Conservation (phyloP, 129 eudicot genomes). For the sunflower (Helianthus annuus) region HanXRQr2.0-SUNRISE NC_035433.2:69937973-69938472, state of each 20-base stretch:
- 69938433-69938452: constrained; percentile 65
- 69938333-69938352: constrained; percentile 52
- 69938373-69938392: neutral
- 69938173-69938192: neutral
- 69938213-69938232: neutral
- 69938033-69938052: neutral
- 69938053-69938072: constrained; percentile 9
- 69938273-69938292: constrained; percentile 92
- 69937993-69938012: neutral
- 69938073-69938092: constrained; percentile 33
- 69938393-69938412: neutral
- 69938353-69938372: constrained; percentile 21
- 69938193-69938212: too few species aligned
- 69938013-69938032: rapidly evolving
- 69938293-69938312: constrained; percentile 73
- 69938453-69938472: constrained; percentile 44
- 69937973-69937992: constrained; percentile 99
- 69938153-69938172: constrained; percentile 43
- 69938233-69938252: neutral
- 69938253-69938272: constrained; percentile 64
- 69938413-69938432: neutral
- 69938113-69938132: constrained; percentile 63
- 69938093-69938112: constrained; percentile 18
- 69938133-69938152: constrained; percentile 86
- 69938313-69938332: constrained; percentile 89